phyloP scores from a whole-genome alignment of 495 filamentous ascomycete species.

The Aspergillus taichungensis region DNA sequence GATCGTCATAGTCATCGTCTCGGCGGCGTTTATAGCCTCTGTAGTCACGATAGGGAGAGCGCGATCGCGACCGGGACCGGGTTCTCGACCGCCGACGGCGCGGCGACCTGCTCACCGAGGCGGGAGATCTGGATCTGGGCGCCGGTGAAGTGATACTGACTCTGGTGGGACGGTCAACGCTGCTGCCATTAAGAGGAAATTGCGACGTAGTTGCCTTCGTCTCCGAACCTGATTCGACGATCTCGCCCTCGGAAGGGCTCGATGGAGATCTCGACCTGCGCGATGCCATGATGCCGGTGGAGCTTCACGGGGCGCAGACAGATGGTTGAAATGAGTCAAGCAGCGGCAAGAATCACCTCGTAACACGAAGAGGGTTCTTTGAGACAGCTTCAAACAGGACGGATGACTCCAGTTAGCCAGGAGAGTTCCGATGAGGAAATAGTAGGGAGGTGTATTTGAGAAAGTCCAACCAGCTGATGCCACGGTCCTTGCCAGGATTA shows the following conservation, averaged over 20 bases:
- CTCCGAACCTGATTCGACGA: constrained; percentile 65
- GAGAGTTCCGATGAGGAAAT: constrained; percentile 8
- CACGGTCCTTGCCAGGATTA: constrained; percentile 14
- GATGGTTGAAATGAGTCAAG: background rate
- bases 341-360: background rate
- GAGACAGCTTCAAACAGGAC: constrained; percentile 19
- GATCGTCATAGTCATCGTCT: constrained; percentile 52
- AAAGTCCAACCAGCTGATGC: constrained; percentile 43
- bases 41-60: constrained; percentile 34
- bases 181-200: constrained; percentile 63
- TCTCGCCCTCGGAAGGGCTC: constrained; percentile 71
- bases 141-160: constrained; percentile 34
- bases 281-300: constrained; percentile 25
- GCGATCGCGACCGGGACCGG: constrained; percentile 30
- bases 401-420: constrained; percentile 20
- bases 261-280: constrained; percentile 38
- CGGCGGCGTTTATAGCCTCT: constrained; percentile 61
- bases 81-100: constrained; percentile 33
- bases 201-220: constrained; percentile 68
- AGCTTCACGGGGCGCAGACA: background rate
- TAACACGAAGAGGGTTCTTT: constrained; percentile 1
- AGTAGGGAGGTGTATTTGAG: constrained; percentile 21
- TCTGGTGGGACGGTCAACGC: constrained; percentile 68
- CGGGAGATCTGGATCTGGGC: constrained; percentile 47
- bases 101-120: constrained; percentile 32